Conservation (phyloP, 345 rosid genomes). For the Schrenkiella parvula region DNA sequence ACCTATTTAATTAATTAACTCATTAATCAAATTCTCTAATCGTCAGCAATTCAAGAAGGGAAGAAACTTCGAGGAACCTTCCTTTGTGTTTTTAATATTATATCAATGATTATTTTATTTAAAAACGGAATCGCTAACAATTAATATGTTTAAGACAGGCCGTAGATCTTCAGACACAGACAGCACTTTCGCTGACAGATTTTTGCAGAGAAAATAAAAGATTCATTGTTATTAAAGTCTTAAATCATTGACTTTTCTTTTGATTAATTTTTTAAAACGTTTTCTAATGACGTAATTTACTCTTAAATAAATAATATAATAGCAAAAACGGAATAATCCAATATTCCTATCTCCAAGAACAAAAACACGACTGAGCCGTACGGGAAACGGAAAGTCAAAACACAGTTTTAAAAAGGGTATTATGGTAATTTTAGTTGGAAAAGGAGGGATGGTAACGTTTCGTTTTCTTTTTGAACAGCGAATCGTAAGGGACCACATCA, state of each 20-base stretch:
- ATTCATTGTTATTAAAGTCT: background rate
- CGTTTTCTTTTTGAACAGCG: constrained; percentile 21
- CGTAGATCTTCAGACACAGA: background rate
- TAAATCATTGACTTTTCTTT: constrained; percentile 10
- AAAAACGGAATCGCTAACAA: background rate
- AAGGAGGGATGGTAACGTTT: background rate
- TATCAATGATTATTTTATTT: background rate
- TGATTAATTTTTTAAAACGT: too few relatives aligned
- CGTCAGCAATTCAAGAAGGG: background rate
- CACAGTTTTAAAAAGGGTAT: background rate
- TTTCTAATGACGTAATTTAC: too few relatives aligned
- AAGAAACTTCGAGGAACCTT: constrained; percentile 29
- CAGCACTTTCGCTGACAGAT: constrained; percentile 22
- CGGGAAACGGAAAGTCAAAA: constrained; percentile 18
- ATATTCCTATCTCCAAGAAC: background rate
- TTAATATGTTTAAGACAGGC: background rate
- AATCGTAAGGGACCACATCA: constrained; percentile 14
- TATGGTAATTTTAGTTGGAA: background rate
- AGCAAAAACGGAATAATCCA: constrained; percentile 22
- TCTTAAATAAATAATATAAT: too few relatives aligned
- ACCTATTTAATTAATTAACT: background rate
- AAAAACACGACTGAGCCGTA: constrained; percentile 3
- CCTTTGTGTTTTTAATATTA: background rate
- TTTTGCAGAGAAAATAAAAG: background rate
- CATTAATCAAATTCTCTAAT: background rate